phyloP scores from a whole-genome alignment of 441 rosid species.

The Capsella rubella region DNA sequence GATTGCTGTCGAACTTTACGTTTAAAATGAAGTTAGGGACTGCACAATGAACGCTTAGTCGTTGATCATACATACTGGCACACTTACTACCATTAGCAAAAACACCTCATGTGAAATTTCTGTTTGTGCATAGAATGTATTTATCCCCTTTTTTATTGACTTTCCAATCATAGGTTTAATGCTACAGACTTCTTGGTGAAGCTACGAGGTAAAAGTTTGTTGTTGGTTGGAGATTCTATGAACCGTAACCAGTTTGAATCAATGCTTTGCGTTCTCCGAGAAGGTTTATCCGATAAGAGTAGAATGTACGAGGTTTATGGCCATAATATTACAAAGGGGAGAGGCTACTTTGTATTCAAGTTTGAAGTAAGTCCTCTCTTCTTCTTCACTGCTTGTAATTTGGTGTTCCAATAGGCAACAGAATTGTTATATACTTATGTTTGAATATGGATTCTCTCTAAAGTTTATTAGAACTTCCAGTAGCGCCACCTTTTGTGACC shows the following conservation, averaged over 20 bases:
- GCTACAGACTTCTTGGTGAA: conserved; percentile 88
- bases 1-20: neutral
- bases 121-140: conserved; percentile 14
- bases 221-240: conserved; percentile 96
- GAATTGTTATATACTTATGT: neutral
- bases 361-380: conserved; percentile 59
- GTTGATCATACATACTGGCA: neutral
- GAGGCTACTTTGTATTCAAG: conserved; percentile 80
- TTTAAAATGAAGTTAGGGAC: neutral
- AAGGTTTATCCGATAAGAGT: conserved; percentile 68
- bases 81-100: neutral
- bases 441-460: neutral
- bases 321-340: conserved; percentile 78
- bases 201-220: conserved; percentile 78
- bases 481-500: neutral
- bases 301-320: conserved; percentile 83
- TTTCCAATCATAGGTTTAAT: conserved; percentile 77
- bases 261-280: conserved; percentile 80
- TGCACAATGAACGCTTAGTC: neutral
- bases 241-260: conserved; percentile 94
- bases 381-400: neutral
- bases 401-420: conserved; percentile 3
- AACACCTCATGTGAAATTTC: neutral
- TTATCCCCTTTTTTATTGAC: conserved; percentile 38
- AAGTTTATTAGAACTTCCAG: neutral